phyloP scores from a whole-genome alignment of 1,284 basidiomycete genomes.

The Golubevia pallescens region DNA sequence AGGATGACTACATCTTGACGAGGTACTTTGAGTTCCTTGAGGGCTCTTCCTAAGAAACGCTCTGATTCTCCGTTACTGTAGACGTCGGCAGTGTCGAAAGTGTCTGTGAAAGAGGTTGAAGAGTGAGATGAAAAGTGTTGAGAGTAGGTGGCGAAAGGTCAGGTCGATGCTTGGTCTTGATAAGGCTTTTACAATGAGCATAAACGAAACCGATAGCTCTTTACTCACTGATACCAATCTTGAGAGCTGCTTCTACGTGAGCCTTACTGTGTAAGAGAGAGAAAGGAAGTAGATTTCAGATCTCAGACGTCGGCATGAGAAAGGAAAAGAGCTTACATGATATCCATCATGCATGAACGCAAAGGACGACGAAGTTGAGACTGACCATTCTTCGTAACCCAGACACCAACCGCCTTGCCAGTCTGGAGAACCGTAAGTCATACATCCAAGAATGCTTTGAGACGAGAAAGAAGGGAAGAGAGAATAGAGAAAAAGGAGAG shows the following conservation, averaged over 20 bases:
- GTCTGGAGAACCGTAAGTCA: neutral
- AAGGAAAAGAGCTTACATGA: neutral
- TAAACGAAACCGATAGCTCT: too few species aligned
- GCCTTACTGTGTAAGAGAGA: neutral
- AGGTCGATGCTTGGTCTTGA: neutral
- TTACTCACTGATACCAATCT: neutral
- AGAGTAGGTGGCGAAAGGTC: neutral
- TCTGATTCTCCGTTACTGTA: neutral
- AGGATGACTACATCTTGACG: slow-evolving; percentile 66
- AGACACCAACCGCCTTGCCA: neutral
- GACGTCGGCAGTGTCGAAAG: slow-evolving; percentile 1
- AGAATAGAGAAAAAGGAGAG: neutral
- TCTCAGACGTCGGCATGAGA: too few species aligned
- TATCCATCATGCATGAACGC: neutral
- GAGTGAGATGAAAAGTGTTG: neutral
- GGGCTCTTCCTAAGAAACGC: neutral
- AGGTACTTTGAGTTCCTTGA: slow-evolving; percentile 15
- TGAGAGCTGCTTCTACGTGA: neutral
- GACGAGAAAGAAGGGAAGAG: neutral
- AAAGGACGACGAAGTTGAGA: neutral
- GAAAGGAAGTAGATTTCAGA: too few species aligned
- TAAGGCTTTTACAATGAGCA: neutral
- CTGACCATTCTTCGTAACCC: neutral
- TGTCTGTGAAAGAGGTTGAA: neutral
- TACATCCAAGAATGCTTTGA: neutral